Conservation (phyloP, 176 grass and related monocot species). For the Lolium multiflorum region DNA sequence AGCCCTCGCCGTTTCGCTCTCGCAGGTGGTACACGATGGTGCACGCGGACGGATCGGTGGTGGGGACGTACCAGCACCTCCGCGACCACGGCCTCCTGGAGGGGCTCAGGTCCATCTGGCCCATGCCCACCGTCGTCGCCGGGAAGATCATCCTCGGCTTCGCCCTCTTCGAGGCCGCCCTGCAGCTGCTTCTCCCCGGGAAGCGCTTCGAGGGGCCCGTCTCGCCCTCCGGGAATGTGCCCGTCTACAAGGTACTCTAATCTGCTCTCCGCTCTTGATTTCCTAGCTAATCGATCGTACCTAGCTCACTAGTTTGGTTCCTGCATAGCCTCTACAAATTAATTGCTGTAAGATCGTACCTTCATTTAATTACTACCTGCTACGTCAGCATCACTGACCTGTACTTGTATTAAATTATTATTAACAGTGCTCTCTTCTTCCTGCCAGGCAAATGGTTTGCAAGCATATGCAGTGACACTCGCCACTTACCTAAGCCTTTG, state of each 20-base stretch:
- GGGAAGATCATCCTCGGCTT: slow-evolving; percentile 98
- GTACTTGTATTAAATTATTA: not conserved
- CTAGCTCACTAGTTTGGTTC: not conserved
- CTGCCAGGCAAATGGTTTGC: slow-evolving; percentile 91
- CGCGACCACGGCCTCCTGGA: slow-evolving; percentile 61
- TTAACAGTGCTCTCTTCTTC: not conserved
- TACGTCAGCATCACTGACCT: not conserved
- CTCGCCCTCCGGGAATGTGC: slow-evolving; percentile 75
- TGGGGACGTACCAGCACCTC: slow-evolving; percentile 77
- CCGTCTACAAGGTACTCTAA: slow-evolving; percentile 82
- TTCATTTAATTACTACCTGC: not conserved
- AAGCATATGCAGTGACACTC: slow-evolving; percentile 96
- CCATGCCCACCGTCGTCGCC: slow-evolving; percentile 66
- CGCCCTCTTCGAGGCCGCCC: slow-evolving; percentile 83
- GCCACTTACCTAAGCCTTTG: slow-evolving; percentile 81
- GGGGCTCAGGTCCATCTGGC: slow-evolving; percentile 82
- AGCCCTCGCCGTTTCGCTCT: not conserved
- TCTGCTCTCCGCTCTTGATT: not conserved
- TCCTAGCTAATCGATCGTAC: not conserved
- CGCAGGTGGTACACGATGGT: slow-evolving; percentile 99
- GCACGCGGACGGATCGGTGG: slow-evolving; percentile 87
- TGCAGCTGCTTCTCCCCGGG: slow-evolving; percentile 92
- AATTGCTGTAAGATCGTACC: not conserved
- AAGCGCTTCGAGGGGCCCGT: slow-evolving; percentile 85
- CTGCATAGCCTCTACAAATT: not conserved